Conservation (phyloP, 2,329 filamentous ascomycete species). For the Apiospora arundinis region DNA sequence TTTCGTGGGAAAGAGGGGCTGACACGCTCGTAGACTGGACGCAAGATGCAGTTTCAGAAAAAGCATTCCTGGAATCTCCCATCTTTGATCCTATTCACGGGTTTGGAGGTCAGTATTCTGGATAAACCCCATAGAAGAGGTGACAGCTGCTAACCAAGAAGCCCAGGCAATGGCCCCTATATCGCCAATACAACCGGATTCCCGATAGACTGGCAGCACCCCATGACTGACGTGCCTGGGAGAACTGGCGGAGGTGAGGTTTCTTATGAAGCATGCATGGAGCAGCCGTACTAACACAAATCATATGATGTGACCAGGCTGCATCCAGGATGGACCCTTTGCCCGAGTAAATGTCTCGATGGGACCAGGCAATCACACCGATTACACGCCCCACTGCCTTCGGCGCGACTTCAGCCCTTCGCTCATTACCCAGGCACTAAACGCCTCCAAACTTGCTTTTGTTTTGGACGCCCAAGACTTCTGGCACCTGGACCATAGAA, state of each 20-base stretch:
- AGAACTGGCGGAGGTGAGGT: conserved; percentile 33
- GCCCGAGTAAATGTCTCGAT: conserved; percentile 37
- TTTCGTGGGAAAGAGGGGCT: background rate
- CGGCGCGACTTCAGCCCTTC: conserved; percentile 39
- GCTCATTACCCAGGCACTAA: conserved; percentile 30
- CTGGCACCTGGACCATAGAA: conserved; percentile 38
- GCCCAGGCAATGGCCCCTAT: conserved; percentile 33
- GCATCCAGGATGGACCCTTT: conserved; percentile 39
- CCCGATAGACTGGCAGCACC: conserved; percentile 22
- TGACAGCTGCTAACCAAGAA: conserved; percentile 23
- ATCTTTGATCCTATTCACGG: conserved; percentile 36
- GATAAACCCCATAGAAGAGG: background rate
- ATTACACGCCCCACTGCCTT: conserved; percentile 41
- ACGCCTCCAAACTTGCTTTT: conserved; percentile 24
- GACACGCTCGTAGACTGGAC: conserved; percentile 32
- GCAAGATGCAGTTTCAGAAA: conserved; percentile 32
- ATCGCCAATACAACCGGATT: conserved; percentile 28
- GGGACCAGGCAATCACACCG: conserved; percentile 35
- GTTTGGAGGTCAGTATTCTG: conserved; percentile 28
- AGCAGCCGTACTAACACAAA: background rate
- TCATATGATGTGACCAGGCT: conserved; percentile 27
- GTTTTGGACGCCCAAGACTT: conserved; percentile 32
- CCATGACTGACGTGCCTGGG: conserved; percentile 30
- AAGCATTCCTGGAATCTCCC: conserved; percentile 32
- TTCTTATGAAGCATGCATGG: background rate